phyloP scores from a whole-genome alignment of 176 grass and related monocot genomes.

The Coix lacrymajobi region DNA sequence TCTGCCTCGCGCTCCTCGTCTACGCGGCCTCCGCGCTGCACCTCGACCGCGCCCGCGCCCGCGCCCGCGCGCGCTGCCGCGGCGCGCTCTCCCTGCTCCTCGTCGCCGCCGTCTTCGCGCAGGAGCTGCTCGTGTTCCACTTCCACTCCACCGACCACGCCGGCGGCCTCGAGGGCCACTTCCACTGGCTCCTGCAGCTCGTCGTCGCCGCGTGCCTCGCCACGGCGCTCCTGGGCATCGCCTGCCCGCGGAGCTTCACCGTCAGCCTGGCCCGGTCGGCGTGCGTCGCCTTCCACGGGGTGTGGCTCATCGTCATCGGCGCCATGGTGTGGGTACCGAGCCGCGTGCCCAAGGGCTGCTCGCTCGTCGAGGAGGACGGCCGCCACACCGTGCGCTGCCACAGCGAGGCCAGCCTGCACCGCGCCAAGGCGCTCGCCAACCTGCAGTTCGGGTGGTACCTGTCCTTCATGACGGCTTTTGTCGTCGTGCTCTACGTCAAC shows the following conservation, averaged over 20 bases:
- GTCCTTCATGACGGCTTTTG: constrained; percentile 39
- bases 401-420: constrained; percentile 38
- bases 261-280: constrained; percentile 46
- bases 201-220: constrained; percentile 49
- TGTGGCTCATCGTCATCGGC: constrained; percentile 63
- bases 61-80: neutral
- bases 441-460: constrained; percentile 70
- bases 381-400: constrained; percentile 51
- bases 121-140: constrained; percentile 65
- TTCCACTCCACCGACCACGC: constrained; percentile 70
- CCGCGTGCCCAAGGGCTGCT: constrained; percentile 48
- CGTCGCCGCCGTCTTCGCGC: constrained; percentile 42
- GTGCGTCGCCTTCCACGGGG: constrained; percentile 64
- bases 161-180: constrained; percentile 67
- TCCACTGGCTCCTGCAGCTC: constrained; percentile 71
- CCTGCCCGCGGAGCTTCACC: constrained; percentile 47
- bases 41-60: constrained; percentile 49
- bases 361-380: constrained; percentile 46
- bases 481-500: constrained; percentile 37
- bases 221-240: constrained; percentile 48
- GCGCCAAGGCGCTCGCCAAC: constrained; percentile 65
- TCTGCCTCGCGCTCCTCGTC: constrained; percentile 44
- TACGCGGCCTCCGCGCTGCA: constrained; percentile 44
- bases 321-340: constrained; percentile 57
- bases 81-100: constrained; percentile 34